Evolutionary conservation across 1,139 yeast genomes (phyloP).

Genomic region (Eremothecium cymbalariae): DNA sequence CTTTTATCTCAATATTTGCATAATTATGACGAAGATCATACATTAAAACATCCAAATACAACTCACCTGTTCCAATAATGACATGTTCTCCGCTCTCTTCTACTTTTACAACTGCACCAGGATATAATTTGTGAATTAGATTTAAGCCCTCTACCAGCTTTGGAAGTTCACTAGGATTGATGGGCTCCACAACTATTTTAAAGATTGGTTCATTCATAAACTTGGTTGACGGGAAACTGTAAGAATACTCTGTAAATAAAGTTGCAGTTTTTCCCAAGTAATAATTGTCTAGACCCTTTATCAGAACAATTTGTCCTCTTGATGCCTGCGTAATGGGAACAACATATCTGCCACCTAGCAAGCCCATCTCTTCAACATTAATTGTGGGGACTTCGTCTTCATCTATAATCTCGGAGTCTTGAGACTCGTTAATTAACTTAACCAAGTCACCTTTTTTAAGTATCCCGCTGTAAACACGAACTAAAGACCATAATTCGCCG

Average conservation of each 20-base stretch:
- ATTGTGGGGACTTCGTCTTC: constrained; percentile 33
- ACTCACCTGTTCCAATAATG: constrained; percentile 75
- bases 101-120: constrained; percentile 57
- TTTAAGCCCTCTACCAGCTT: constrained; percentile 61
- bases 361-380: constrained; percentile 42
- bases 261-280: constrained; percentile 59
- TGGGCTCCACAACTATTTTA: constrained; percentile 79
- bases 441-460: constrained; percentile 43
- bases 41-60: constrained; percentile 75
- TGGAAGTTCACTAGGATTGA: constrained; percentile 70
- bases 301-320: constrained; percentile 59
- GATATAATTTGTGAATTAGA: constrained; percentile 53
- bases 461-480: constrained; percentile 56
- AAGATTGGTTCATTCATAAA: constrained; percentile 52
- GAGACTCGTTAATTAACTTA: constrained; percentile 42
- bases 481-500: constrained; percentile 39
- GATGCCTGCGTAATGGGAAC: constrained; percentile 47
- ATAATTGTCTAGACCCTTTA: constrained; percentile 50
- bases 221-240: constrained; percentile 38
- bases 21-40: constrained; percentile 59
- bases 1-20: constrained; percentile 65
- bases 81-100: constrained; percentile 90
- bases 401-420: constrained; percentile 46
- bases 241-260: constrained; percentile 33
- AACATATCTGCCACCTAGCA: constrained; percentile 68